These are phyloP conservation scores for Umbelopsis vinacea DNA, from an alignment of 192 early-diverging fungal species.

Conservation along the genomic window DNA sequence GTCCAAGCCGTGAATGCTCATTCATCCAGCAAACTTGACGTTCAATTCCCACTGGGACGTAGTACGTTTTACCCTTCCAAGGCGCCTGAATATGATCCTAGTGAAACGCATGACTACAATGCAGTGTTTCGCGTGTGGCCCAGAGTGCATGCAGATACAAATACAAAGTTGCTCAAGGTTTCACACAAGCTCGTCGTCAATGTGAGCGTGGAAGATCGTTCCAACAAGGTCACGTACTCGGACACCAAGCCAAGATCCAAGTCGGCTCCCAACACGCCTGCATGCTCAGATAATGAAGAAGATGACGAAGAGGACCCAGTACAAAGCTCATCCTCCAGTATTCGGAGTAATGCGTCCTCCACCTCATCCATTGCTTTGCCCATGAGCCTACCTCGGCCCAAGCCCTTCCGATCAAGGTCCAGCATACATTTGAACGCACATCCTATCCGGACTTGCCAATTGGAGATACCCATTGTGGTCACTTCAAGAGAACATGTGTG, in stretches of 20 bases:
- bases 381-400: background rate
- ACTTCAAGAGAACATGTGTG: constrained; percentile 36
- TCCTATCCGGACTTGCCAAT: constrained; percentile 2
- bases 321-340: constrained; percentile 5
- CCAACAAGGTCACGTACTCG: background rate
- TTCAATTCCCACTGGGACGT: constrained; percentile 41
- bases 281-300: constrained; percentile 19
- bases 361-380: constrained; percentile 16
- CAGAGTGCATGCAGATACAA: constrained; percentile 38
- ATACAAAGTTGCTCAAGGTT: constrained; percentile 32
- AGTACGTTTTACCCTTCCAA: constrained; percentile 31
- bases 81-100: constrained; percentile 27
- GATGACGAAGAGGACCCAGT: background rate
- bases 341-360: constrained; percentile 24
- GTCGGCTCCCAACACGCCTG: constrained; percentile 6
- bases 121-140: constrained; percentile 39
- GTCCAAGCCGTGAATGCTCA: constrained; percentile 21
- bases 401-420: background rate
- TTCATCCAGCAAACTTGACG: constrained; percentile 23
- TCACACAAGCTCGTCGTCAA: constrained; percentile 36
- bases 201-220: constrained; percentile 27
- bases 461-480: constrained; percentile 37
- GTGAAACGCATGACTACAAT: constrained; percentile 33
- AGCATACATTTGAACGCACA: background rate
- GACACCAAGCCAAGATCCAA: background rate